Percentiles rank a stretch among this genome's conserved stretches.
Conservation (phyloP, 148 eudicot species). For the Oxyria digyna region DNA sequence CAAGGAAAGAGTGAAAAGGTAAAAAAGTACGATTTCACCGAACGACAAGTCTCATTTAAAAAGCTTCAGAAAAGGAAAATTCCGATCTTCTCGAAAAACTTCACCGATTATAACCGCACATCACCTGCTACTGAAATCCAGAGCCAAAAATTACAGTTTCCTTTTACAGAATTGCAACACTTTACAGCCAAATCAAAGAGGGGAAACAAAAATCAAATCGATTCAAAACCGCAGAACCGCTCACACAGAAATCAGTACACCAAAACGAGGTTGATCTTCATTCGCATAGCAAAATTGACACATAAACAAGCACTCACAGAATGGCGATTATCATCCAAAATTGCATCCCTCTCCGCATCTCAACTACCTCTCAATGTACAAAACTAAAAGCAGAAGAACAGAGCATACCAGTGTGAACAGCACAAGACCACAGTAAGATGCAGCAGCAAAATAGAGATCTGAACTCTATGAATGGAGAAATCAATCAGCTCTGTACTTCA, state of each 20-base stretch:
- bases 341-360: neutral
- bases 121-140: neutral
- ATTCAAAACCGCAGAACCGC: neutral
- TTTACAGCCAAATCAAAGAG: neutral
- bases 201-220: neutral
- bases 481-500: conserved; percentile 1
- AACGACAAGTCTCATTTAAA: neutral
- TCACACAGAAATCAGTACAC: neutral
- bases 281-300: neutral
- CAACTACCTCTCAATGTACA: neutral
- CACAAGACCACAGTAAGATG: neutral
- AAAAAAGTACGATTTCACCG: neutral
- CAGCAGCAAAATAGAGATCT: conserved; percentile 3
- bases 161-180: neutral
- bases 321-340: neutral
- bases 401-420: neutral
- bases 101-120: neutral
- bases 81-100: neutral
- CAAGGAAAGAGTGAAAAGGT: neutral
- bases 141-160: conserved; percentile 1
- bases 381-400: neutral
- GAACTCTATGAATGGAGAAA: neutral
- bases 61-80: neutral
- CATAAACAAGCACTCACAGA: neutral
- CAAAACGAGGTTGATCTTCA: neutral